Conservation (phyloP, 148 eudicot genomes). For the Spergularia bocconei region DNA sequence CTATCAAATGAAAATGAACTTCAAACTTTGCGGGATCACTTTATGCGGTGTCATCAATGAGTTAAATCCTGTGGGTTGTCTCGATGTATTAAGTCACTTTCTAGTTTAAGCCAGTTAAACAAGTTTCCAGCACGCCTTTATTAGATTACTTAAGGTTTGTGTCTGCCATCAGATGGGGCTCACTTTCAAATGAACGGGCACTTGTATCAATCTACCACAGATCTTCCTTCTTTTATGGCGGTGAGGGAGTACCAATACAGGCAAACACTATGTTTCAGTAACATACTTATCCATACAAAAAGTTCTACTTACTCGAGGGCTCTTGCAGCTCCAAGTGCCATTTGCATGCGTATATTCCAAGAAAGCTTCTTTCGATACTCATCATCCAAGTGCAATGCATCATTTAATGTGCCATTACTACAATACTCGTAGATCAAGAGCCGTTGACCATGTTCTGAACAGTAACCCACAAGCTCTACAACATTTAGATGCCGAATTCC, state of each 20-base stretch:
- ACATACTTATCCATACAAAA: background rate
- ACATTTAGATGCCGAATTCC: constrained; percentile 82
- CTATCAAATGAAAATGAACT: background rate
- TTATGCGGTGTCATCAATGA: background rate
- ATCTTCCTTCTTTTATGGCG: background rate
- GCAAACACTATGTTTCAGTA: background rate
- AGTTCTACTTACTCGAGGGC: constrained; percentile 77
- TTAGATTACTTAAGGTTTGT: background rate
- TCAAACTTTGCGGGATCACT: background rate
- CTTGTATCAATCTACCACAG: background rate
- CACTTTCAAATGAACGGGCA: background rate
- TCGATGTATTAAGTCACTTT: background rate
- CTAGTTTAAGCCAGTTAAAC: background rate
- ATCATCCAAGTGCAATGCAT: constrained; percentile 83
- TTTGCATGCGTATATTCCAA: constrained; percentile 76
- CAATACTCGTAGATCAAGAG: constrained; percentile 87
- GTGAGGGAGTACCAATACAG: background rate
- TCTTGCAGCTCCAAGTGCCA: constrained; percentile 98
- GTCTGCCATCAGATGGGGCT: background rate
- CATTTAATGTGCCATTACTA: constrained; percentile 70
- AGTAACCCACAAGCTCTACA: constrained; percentile 82
- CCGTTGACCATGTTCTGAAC: constrained; percentile 84
- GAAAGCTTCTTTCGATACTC: constrained; percentile 68
- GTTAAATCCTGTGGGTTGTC: background rate
- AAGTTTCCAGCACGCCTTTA: background rate